phyloP scores from a whole-genome alignment of 2,329 filamentous ascomycete species.

The Cercospora janseana region DNA sequence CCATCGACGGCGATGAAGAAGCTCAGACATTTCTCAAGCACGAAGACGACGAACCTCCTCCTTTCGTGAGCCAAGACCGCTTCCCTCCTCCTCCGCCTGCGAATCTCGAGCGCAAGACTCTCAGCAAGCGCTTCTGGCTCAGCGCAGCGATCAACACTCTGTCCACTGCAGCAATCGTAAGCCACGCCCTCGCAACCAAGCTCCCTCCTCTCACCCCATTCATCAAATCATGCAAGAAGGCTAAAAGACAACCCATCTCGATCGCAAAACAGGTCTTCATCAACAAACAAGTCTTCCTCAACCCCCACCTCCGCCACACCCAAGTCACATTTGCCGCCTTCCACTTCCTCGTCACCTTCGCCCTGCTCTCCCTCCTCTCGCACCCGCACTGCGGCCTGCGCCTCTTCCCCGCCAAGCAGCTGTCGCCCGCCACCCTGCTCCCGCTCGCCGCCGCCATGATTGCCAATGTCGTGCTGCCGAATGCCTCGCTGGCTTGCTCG shows the following conservation, averaged over 20 bases:
- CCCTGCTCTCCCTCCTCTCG: constrained; percentile 62
- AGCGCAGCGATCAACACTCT: constrained; percentile 25
- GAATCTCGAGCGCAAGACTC: not conserved
- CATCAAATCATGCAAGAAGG: not conserved
- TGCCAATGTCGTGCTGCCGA: constrained; percentile 67
- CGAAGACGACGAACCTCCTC: constrained; percentile 12
- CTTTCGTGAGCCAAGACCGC: not conserved
- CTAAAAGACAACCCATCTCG: not conserved
- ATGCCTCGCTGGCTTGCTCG: constrained; percentile 66
- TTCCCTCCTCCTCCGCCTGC: not conserved
- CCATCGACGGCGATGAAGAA: constrained; percentile 19
- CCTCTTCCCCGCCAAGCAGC: constrained; percentile 59
- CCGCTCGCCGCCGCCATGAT: constrained; percentile 67
- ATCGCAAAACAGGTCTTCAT: constrained; percentile 60
- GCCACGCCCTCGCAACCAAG: too few species aligned
- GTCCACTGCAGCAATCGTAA: constrained; percentile 28
- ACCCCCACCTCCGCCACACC: constrained; percentile 58
- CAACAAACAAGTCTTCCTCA: constrained; percentile 68
- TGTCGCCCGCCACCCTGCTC: constrained; percentile 56
- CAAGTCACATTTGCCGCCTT: constrained; percentile 67
- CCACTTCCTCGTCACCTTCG: constrained; percentile 65
- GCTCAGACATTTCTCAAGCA: constrained; percentile 24
- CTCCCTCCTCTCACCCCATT: not conserved
- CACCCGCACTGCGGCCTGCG: constrained; percentile 56
- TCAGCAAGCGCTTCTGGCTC: constrained; percentile 26